These are phyloP conservation scores for Xylariaceae sp. DNA, from an alignment of 2,329 filamentous ascomycete genomes.

Conservation along the genomic window DNA sequence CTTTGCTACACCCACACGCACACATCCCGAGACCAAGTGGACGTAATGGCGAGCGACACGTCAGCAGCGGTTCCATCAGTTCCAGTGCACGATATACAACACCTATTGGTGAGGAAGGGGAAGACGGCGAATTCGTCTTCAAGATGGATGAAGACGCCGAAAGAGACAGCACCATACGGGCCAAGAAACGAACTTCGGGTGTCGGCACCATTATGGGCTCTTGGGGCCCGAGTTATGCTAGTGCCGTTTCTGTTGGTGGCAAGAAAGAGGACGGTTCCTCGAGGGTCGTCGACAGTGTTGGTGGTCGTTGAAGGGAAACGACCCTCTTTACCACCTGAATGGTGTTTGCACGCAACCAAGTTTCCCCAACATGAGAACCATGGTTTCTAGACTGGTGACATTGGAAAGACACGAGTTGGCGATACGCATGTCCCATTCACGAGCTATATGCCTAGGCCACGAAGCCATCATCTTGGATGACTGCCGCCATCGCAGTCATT, in stretches of 20 bases:
- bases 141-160: constrained; percentile 70
- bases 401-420: constrained; percentile 20
- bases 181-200: constrained; percentile 57
- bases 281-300: constrained; percentile 40
- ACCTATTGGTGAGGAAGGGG: constrained; percentile 71
- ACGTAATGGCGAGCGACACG: constrained; percentile 60
- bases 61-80: constrained; percentile 65
- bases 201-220: constrained; percentile 40
- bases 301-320: constrained; percentile 35
- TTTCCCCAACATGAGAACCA: constrained; percentile 6
- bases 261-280: constrained; percentile 41
- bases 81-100: constrained; percentile 67
- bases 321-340: constrained; percentile 3
- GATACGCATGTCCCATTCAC: constrained; percentile 8
- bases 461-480: constrained; percentile 23
- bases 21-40: constrained; percentile 51
- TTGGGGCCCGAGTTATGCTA: constrained; percentile 45
- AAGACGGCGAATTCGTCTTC: constrained; percentile 69
- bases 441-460: constrained; percentile 22
- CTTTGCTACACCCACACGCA: constrained; percentile 58
- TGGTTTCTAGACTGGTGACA: not conserved
- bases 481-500: constrained; percentile 11
- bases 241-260: constrained; percentile 35
- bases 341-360: constrained; percentile 5
- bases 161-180: constrained; percentile 51